Conservation (phyloP, 805 yeast species). For the Yamadazyma endophytica region DNA sequence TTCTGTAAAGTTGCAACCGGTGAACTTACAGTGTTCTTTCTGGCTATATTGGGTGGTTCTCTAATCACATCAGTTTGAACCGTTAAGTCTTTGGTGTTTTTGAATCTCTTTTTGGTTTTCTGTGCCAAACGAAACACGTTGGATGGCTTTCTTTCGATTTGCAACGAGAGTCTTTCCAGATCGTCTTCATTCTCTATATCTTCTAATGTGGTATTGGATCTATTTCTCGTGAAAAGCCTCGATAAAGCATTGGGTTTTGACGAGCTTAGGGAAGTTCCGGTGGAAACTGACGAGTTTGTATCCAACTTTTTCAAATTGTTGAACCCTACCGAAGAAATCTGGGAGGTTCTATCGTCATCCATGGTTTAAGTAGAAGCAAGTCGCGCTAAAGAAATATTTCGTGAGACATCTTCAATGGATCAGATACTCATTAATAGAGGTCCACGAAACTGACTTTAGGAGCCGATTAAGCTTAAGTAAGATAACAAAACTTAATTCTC, state of each 20-base stretch:
- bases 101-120: conserved; percentile 5
- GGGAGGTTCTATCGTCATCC: conserved; percentile 12
- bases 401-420: too few species aligned
- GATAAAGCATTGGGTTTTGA: conserved; percentile 25
- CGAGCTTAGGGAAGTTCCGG: conserved; percentile 17
- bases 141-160: conserved; percentile 9
- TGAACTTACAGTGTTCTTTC: conserved; percentile 24
- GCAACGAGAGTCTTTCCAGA: conserved; percentile 9
- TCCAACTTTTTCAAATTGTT: conserved; percentile 26
- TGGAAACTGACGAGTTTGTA: conserved; percentile 23
- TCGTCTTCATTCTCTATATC: conserved; percentile 3
- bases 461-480: too few species aligned
- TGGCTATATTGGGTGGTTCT: conserved; percentile 3
- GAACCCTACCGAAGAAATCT: conserved; percentile 27
- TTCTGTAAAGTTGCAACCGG: conserved; percentile 30
- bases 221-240: conserved; percentile 26
- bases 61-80: conserved; percentile 21
- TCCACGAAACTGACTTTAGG: too few species aligned
- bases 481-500: too few species aligned
- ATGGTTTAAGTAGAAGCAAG: too few species aligned
- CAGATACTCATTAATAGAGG: too few species aligned
- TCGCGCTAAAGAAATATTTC: too few species aligned
- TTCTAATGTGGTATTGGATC: conserved; percentile 16
- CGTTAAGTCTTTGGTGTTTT: conserved; percentile 18
- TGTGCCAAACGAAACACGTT: conserved; percentile 9